A percentile compares a stretch with the other conserved stretches of the same genome.
These are phyloP conservation scores for Gliomastix tumulicola DNA, from an alignment of 2,329 filamentous ascomycete genomes.

Conservation along the genomic window DNA sequence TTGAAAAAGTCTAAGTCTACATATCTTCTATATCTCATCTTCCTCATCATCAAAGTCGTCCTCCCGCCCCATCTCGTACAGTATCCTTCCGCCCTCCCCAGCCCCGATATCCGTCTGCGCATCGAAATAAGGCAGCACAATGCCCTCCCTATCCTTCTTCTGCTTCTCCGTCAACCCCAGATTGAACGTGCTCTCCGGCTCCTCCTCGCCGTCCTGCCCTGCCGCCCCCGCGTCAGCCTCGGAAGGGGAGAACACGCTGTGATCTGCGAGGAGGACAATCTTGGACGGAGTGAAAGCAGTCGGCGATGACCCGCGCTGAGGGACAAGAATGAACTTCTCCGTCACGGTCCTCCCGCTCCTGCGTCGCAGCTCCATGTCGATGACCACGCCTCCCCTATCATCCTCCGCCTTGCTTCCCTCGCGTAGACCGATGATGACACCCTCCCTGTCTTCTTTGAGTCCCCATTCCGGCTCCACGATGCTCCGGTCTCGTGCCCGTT, in stretches of 20 bases:
- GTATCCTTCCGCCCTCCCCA: constrained; percentile 83
- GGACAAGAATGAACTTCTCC: constrained; percentile 55
- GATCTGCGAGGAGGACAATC: constrained; percentile 64
- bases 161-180: constrained; percentile 88
- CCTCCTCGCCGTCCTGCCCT: constrained; percentile 34
- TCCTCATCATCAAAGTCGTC: constrained; percentile 97
- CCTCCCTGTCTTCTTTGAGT: constrained; percentile 69
- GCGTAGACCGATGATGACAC: constrained; percentile 63
- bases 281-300: constrained; percentile 16
- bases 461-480: constrained; percentile 73
- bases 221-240: constrained; percentile 21
- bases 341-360: constrained; percentile 72
- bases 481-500: constrained; percentile 70
- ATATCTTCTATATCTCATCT: constrained; percentile 66
- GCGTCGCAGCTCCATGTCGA: constrained; percentile 81
- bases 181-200: constrained; percentile 73
- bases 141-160: constrained; percentile 74
- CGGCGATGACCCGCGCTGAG: no score
- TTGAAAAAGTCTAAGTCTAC: no score
- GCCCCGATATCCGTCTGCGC: constrained; percentile 74
- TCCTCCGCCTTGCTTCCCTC: constrained; percentile 32
- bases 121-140: constrained; percentile 94
- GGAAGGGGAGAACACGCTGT: constrained; percentile 57
- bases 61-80: constrained; percentile 95
- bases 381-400: constrained; percentile 48